Conservation (phyloP, 2,329 filamentous ascomycete species). For the Mycosphaerella sp. region DNA sequence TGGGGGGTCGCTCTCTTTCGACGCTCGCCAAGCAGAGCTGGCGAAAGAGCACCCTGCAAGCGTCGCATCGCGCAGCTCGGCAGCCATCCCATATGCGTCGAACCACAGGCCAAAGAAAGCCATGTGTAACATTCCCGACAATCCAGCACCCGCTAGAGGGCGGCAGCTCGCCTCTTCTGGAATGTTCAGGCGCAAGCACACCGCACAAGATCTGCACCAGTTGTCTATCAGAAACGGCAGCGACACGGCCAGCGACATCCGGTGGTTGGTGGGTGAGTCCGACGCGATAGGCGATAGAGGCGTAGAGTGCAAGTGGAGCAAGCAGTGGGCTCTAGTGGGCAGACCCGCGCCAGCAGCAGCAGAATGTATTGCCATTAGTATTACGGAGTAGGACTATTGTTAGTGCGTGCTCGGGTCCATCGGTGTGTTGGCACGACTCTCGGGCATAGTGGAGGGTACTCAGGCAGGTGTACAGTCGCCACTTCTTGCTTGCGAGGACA, state of each 20-base stretch:
- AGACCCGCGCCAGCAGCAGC: conserved; percentile 12
- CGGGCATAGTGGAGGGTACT: too few relatives aligned
- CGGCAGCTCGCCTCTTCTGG: conserved; percentile 11
- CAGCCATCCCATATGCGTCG: conserved; percentile 11
- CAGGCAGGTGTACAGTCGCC: too few relatives aligned
- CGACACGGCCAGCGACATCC: conserved; percentile 8
- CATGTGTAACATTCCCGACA: conserved; percentile 10
- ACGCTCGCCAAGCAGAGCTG: conserved; percentile 6
- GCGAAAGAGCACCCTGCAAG: conserved; percentile 4
- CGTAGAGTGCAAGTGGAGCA: conserved; percentile 15
- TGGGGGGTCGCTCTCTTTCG: conserved; percentile 3
- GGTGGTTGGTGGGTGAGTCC: conserved; percentile 12
- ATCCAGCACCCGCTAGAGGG: conserved; percentile 8
- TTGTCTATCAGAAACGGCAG: conserved; percentile 17
- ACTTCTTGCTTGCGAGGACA: too few relatives aligned
- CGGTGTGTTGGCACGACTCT: too few relatives aligned
- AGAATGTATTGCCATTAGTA: conserved; percentile 12
- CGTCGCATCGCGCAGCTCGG: conserved; percentile 8
- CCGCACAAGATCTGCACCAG: conserved; percentile 6
- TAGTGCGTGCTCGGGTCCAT: too few relatives aligned
- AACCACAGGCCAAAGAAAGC: conserved; percentile 8
- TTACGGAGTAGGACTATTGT: too few relatives aligned
- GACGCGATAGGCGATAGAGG: too few relatives aligned
- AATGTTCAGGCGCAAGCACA: conserved; percentile 10
- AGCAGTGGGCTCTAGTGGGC: too few relatives aligned